These are phyloP conservation scores for Hebeloma cylindrosporum DNA, from an alignment of 768 basidiomycete species.

Conservation along the genomic window DNA sequence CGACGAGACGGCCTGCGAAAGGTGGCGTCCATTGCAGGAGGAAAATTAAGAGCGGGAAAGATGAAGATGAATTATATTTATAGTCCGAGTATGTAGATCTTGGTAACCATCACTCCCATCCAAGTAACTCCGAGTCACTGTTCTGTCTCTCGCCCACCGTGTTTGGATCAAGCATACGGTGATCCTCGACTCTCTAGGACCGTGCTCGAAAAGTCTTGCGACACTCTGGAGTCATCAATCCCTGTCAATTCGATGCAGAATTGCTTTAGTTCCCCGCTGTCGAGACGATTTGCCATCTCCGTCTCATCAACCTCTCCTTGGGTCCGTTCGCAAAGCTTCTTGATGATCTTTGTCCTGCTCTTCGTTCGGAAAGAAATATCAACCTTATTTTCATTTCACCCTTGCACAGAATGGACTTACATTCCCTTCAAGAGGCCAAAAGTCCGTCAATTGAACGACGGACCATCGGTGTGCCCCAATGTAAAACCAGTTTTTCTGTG, in stretches of 20 bases:
- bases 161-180: slow-evolving; percentile 9
- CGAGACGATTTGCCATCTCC: slow-evolving; percentile 39
- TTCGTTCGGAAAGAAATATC: slow-evolving; percentile 14
- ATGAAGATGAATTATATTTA: slow-evolving; percentile 1
- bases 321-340: slow-evolving; percentile 37
- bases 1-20: slow-evolving; percentile 18
- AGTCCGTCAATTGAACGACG: slow-evolving; percentile 23
- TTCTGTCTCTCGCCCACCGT: slow-evolving; percentile 12
- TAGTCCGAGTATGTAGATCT: too few relatives aligned
- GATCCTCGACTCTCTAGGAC: slow-evolving; percentile 10
- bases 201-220: slow-evolving; percentile 12
- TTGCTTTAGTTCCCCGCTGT: slow-evolving; percentile 42
- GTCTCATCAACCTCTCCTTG: slow-evolving; percentile 28
- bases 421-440: slow-evolving; percentile 42
- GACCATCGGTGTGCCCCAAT: slow-evolving; percentile 51
- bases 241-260: slow-evolving; percentile 41
- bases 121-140: too few relatives aligned
- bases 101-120: too few relatives aligned
- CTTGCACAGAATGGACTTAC: slow-evolving; percentile 25
- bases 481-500: slow-evolving; percentile 49
- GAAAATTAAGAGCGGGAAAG: slow-evolving; percentile 8
- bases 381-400: neutral
- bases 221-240: slow-evolving; percentile 12
- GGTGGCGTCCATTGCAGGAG: slow-evolving; percentile 17
- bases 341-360: slow-evolving; percentile 33